phyloP scores from a whole-genome alignment of 2,329 filamentous ascomycete species.

The Verticillium isaacii region DNA sequence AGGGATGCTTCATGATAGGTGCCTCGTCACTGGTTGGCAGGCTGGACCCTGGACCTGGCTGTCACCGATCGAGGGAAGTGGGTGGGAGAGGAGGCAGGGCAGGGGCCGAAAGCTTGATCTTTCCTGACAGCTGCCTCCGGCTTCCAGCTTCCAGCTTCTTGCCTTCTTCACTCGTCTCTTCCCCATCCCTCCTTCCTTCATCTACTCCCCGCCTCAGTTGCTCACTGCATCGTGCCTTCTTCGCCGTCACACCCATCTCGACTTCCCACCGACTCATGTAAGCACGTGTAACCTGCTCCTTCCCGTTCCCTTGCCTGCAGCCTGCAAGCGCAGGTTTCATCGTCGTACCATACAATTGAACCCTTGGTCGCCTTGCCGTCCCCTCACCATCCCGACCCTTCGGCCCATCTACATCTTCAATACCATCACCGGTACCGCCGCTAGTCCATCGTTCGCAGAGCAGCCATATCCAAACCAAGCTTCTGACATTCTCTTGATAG shows the following conservation, averaged over 20 bases:
- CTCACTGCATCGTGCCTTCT: conserved; percentile 1
- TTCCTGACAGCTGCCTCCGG: neutral
- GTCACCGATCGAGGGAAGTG: neutral
- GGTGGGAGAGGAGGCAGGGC: neutral
- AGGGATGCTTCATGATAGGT: neutral
- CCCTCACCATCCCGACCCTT: neutral
- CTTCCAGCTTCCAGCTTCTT: neutral
- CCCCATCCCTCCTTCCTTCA: neutral
- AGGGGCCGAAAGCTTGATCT: neutral
- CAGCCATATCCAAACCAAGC: neutral
- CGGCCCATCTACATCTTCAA: neutral
- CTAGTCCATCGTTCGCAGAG: neutral
- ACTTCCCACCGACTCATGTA: neutral
- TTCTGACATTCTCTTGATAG: neutral
- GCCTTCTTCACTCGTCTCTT: neutral
- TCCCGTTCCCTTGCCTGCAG: neutral
- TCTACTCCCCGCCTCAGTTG: conserved; percentile 3
- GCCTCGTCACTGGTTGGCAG: neutral
- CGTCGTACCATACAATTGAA: neutral
- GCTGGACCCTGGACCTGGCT: neutral
- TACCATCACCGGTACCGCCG: neutral
- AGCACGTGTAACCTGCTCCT: neutral
- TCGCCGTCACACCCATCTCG: neutral
- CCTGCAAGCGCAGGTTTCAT: neutral
- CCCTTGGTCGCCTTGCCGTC: neutral